These are phyloP conservation scores for Thielaviopsis populi DNA, from an alignment of 2,329 filamentous ascomycete species.

Conservation along the genomic window DNA sequence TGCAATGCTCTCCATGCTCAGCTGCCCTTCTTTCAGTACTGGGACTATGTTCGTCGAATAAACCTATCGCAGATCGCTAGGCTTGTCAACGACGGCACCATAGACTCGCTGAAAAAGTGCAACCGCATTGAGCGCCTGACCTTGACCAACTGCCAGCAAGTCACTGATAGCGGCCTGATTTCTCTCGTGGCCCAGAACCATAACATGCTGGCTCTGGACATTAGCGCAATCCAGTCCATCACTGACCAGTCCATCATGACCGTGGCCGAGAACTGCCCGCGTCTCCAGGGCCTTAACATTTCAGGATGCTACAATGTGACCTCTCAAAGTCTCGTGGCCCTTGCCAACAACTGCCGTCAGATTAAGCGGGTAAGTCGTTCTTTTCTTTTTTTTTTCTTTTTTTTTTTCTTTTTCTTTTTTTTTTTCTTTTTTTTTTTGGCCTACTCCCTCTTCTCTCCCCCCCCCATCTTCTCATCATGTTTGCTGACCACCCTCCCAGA, in stretches of 20 bases:
- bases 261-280: conserved; percentile 66
- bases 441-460: background rate
- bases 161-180: conserved; percentile 73
- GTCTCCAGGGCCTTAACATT: conserved; percentile 85
- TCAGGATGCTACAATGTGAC: conserved; percentile 73
- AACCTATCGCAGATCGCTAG: conserved; percentile 70
- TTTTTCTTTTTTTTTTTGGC: too few relatives aligned
- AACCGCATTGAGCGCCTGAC: conserved; percentile 86
- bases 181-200: conserved; percentile 64
- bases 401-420: too few relatives aligned
- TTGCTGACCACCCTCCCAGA: conserved; percentile 54
- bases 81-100: conserved; percentile 73
- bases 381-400: background rate
- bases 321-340: conserved; percentile 65
- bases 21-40: conserved; percentile 75
- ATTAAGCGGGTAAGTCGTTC: conserved; percentile 61
- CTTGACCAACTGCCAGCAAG: conserved; percentile 69
- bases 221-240: conserved; percentile 70
- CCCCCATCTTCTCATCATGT: background rate
- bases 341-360: conserved; percentile 70
- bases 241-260: conserved; percentile 66
- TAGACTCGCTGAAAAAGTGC: conserved; percentile 67
- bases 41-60: conserved; percentile 77
- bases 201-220: conserved; percentile 75
- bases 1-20: conserved; percentile 59